Base-by-base conservation (phyloP, 225 moss, liverwort and hornwort genomes). In the Asterella californica region DNA sequence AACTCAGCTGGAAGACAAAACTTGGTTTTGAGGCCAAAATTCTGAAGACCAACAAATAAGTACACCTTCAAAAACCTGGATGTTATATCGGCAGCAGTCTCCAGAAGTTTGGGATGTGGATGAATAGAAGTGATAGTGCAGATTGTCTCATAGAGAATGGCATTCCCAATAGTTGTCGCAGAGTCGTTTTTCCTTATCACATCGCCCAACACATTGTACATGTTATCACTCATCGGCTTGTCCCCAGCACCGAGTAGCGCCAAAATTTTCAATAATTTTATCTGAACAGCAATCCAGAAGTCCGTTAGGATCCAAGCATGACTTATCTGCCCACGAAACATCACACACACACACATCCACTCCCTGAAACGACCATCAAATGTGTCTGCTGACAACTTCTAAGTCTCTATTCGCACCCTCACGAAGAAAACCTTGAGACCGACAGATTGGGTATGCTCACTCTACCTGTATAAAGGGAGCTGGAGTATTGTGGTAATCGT, bases 381-480 rank as follows among this genome's bases (percentile, higher is more conserved):
- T 34, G 32, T 36, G 19, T 34, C 36, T 15, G 32, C 36, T 6
- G 15, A 11, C 17, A 36, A 11, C 22, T 47, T 14, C 12, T 11
- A 47, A 5, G 1, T 19, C 42, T 46, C 42, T 1, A 14, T n/a
- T 4, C 0, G 12, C 18, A 27, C 14, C 38, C 18, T 37, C 19
- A 42, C 38, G 8, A 69, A 21, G n/a, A 14, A 25, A 65, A 10
- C 65, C 33, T 29, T 14, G 9, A 15, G 47, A 71, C 47, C 4
- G 12, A 25, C 47, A 47, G 71, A 48, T 47, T 21, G 7, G 46
- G 77, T 5, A 38, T 47, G 63, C 46, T 47, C 64, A 52, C 79
- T 22, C 36, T 86, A 92, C 96, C 93, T 99, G 95, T 42, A 99
- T 83, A 50, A 99, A 99, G 64, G 99, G 99, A 85, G 99, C 99